Conservation (phyloP, 495 filamentous ascomycete species). For the Friedmanniomyces endolithicus region DNA sequence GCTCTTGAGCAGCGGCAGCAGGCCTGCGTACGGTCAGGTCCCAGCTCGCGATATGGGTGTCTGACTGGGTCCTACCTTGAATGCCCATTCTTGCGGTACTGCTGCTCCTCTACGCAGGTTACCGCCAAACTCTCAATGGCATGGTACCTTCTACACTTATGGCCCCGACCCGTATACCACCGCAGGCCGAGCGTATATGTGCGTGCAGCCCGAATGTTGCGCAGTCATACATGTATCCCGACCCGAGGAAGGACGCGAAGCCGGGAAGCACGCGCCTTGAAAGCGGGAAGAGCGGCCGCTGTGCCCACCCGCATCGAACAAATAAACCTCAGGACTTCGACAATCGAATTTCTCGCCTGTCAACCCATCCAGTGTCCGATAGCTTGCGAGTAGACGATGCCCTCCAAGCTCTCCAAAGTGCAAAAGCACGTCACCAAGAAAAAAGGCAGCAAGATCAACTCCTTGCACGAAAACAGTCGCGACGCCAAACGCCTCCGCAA, state of each 20-base stretch:
- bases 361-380: too few relatives aligned
- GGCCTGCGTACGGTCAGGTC: slow-evolving; percentile 40
- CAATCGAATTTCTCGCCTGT: too few relatives aligned
- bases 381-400: slow-evolving; percentile 42
- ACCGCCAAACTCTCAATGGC: background rate
- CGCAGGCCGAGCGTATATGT: background rate
- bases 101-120: background rate
- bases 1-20: slow-evolving; percentile 85
- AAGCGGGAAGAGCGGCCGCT: background rate
- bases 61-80: slow-evolving; percentile 40
- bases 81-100: slow-evolving; percentile 50
- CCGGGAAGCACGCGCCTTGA: background rate
- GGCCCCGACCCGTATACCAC: too few relatives aligned
- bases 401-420: slow-evolving; percentile 61
- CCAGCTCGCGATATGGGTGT: slow-evolving; percentile 1
- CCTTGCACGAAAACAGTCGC: slow-evolving; percentile 72
- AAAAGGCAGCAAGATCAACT: slow-evolving; percentile 51
- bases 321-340: too few relatives aligned
- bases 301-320: too few relatives aligned
- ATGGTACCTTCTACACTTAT: background rate
- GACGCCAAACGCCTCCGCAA: slow-evolving; percentile 63
- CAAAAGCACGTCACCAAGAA: slow-evolving; percentile 72
- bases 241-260: background rate
- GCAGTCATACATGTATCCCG: background rate
- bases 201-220: background rate